Percentiles rank a stretch among this genome's conserved stretches.
Conservation (phyloP, 2,329 filamentous ascomycete species). For the Fusarium mangiferae region DNA sequence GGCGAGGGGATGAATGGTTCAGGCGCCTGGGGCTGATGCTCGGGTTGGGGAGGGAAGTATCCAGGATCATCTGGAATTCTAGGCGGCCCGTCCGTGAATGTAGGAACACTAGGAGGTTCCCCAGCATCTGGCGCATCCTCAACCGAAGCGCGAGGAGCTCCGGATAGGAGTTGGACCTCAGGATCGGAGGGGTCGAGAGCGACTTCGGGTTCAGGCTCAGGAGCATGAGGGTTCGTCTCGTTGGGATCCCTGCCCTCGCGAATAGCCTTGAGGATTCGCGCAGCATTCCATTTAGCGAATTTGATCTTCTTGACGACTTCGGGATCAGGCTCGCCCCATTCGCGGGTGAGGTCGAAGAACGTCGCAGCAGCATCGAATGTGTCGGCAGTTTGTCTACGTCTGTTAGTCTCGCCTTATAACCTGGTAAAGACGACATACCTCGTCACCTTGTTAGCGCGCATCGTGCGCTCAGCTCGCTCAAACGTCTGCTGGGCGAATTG, state of each 20-base stretch:
- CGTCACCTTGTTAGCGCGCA: conserved; percentile 85
- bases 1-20: conserved; percentile 51
- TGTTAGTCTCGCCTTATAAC: not conserved
- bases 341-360: conserved; percentile 87
- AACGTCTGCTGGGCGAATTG: conserved; percentile 94
- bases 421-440: conserved; percentile 60
- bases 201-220: conserved; percentile 57
- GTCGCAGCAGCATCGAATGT: conserved; percentile 93
- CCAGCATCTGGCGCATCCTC: conserved; percentile 65
- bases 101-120: conserved; percentile 44
- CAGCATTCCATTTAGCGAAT: conserved; percentile 95
- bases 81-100: conserved; percentile 42
- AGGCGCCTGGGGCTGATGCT: conserved; percentile 14
- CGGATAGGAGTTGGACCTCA: conserved; percentile 64
- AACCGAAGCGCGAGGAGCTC: conserved; percentile 56
- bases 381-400: conserved; percentile 84
- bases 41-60: conserved; percentile 48
- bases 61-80: conserved; percentile 43
- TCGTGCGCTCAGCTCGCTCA: conserved; percentile 81
- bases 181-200: conserved; percentile 71
- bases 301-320: conserved; percentile 90
- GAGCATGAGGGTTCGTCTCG: conserved; percentile 80
- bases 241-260: conserved; percentile 94
- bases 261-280: conserved; percentile 89
- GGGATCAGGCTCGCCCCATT: conserved; percentile 81